Percentiles rank a stretch among this genome's conserved stretches.
Evolutionary conservation across 495 filamentous ascomycete genomes (phyloP).

Genomic region (Neurospora sp.): DNA sequence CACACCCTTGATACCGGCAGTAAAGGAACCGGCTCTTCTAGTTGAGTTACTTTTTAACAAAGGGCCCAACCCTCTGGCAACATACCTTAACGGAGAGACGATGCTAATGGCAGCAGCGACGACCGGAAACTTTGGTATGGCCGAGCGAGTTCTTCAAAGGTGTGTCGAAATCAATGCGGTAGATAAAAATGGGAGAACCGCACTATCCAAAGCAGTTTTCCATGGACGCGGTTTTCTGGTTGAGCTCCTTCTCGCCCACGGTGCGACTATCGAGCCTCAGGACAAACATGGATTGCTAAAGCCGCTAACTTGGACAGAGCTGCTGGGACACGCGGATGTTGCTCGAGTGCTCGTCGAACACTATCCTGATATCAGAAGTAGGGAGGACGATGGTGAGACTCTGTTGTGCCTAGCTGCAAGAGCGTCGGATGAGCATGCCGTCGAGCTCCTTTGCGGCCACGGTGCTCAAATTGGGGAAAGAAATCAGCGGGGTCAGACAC

Average conservation of each 20-base stretch:
- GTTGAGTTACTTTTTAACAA: not conserved
- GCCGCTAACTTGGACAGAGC: not conserved
- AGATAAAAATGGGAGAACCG: not conserved
- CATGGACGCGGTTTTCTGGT: not conserved
- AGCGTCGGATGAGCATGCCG: no score
- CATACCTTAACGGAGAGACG: fast-evolving
- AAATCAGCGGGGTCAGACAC: not conserved
- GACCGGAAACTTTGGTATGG: no score
- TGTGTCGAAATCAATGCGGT: not conserved
- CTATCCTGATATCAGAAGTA: not conserved
- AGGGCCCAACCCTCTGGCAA: not conserved
- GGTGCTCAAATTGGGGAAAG: not conserved
- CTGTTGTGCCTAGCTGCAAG: not conserved
- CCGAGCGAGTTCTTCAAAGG: not conserved
- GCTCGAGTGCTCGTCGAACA: not conserved
- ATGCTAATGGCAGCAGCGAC: not conserved
- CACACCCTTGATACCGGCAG: not conserved
- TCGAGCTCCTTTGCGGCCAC: no score
- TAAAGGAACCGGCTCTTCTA: no score
- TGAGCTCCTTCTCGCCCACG: not conserved
- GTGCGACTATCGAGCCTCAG: not conserved
- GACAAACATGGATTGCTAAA: not conserved
- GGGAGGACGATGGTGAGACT: not conserved
- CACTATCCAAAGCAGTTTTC: not conserved
- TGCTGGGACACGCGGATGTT: not conserved